Evolutionary conservation across 495 filamentous ascomycete species (phyloP).

Genomic region (Evansstolkia leycettana): DNA sequence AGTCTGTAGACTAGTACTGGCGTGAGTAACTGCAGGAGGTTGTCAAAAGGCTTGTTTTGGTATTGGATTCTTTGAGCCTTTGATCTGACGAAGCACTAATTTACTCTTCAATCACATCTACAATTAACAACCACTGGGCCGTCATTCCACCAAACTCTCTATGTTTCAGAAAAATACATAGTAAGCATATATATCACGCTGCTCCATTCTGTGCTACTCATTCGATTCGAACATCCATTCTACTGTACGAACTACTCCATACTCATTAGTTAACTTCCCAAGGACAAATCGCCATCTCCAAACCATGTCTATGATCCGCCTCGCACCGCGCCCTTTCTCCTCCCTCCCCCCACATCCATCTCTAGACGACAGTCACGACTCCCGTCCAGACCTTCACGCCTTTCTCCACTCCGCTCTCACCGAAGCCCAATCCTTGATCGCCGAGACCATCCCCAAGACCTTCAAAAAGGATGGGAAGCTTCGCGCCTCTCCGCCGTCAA

Average conservation of each 20-base stretch:
- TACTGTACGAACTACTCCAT: background rate
- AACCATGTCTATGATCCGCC: slow-evolving; percentile 14
- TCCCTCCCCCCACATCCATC: slow-evolving; percentile 20
- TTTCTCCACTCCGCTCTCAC: slow-evolving; percentile 26
- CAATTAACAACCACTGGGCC: too few species aligned
- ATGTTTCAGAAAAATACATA: too few species aligned
- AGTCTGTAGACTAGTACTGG: too few species aligned
- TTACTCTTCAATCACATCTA: too few species aligned
- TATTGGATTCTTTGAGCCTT: too few species aligned
- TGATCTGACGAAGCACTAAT: too few species aligned
- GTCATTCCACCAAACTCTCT: too few species aligned
- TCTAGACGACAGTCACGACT: slow-evolving; percentile 3
- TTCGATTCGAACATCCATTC: background rate
- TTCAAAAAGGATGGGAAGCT: slow-evolving; percentile 15
- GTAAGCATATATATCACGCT: too few species aligned
- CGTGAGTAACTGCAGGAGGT: too few species aligned
- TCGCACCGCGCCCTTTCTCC: slow-evolving; percentile 18
- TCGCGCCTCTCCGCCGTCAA: slow-evolving; percentile 27
- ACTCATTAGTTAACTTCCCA: background rate
- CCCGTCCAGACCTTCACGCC: slow-evolving; percentile 8
- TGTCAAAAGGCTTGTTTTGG: too few species aligned
- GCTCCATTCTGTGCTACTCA: too few species aligned
- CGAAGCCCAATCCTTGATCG: slow-evolving; percentile 46
- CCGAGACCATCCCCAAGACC: slow-evolving; percentile 20
- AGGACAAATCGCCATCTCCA: too few species aligned